These are phyloP conservation scores for Podila epicladia DNA, from an alignment of 192 early-diverging fungal genomes.

Conservation along the genomic window DNA sequence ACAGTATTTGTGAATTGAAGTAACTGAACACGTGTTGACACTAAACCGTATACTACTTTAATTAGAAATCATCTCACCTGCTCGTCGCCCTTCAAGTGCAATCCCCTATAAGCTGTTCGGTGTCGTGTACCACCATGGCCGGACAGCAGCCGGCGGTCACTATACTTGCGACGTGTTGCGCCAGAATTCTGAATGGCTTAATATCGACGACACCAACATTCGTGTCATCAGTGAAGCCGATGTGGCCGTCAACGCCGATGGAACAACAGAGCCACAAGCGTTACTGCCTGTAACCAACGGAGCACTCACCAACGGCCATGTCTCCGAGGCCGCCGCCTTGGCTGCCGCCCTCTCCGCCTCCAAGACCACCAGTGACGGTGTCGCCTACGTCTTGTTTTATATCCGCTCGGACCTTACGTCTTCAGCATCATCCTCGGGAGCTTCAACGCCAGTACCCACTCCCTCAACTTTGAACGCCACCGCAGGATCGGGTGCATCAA, in stretches of 20 bases:
- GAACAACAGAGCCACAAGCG: not conserved
- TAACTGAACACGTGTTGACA: no score
- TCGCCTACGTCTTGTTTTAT: slow-evolving; percentile 86
- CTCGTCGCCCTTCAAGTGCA: slow-evolving; percentile 51
- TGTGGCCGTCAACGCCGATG: slow-evolving; percentile 56
- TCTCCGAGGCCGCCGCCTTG: slow-evolving; percentile 39
- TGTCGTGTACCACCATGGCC: slow-evolving; percentile 97
- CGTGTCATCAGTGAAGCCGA: slow-evolving; percentile 61
- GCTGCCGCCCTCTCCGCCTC: slow-evolving; percentile 41
- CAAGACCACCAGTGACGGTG: slow-evolving; percentile 61
- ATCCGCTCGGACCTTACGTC: slow-evolving; percentile 52
- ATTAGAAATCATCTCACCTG: slow-evolving; percentile 69
- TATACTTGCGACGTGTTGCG: slow-evolving; percentile 94
- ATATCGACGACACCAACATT: slow-evolving; percentile 91
- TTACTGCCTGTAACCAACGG: slow-evolving; percentile 10
- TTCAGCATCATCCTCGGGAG: slow-evolving; percentile 1
- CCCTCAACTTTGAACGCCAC: not conserved
- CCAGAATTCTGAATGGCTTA: slow-evolving; percentile 83
- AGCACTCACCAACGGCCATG: slow-evolving; percentile 10
- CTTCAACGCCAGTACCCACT: not conserved
- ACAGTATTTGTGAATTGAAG: not conserved
- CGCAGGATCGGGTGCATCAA: slow-evolving; percentile 2
- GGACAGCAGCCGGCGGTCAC: slow-evolving; percentile 88
- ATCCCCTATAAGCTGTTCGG: slow-evolving; percentile 81
- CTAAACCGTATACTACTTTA: not conserved